phyloP scores from a whole-genome alignment of 306 rosid genomes.

The Rubus parviflorus region DNA sequence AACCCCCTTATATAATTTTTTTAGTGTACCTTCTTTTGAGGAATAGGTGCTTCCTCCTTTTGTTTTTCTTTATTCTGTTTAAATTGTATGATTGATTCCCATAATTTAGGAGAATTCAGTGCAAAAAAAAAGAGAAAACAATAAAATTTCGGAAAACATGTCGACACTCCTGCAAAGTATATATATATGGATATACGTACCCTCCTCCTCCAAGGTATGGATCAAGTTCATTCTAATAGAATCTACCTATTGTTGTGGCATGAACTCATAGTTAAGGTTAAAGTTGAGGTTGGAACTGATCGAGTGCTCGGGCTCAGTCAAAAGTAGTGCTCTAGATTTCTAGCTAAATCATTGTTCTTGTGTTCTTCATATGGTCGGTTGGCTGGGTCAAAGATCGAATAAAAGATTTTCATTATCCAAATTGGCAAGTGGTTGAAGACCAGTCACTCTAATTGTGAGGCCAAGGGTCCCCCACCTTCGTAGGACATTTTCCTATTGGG shows the following conservation, averaged over 20 bases:
- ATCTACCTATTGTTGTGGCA: neutral
- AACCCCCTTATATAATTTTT: no score
- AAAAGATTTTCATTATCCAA: constrained; percentile 10
- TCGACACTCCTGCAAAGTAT: neutral
- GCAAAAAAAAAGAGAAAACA: neutral
- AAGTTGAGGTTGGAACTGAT: neutral
- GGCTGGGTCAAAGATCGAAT: constrained; percentile 11
- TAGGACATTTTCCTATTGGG: neutral
- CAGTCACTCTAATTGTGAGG: neutral
- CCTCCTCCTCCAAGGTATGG: neutral
- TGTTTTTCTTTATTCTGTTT: no score
- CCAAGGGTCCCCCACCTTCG: constrained; percentile 15
- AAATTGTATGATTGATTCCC: no score
- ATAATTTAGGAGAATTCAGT: no score
- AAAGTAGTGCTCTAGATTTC: neutral
- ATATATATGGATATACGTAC: neutral
- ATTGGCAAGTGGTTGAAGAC: constrained; percentile 14
- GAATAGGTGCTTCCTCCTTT: no score
- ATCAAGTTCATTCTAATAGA: no score
- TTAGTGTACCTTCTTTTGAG: no score
- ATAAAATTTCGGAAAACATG: neutral
- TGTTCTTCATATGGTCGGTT: constrained; percentile 23
- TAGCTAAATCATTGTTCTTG: neutral
- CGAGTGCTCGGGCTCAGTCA: neutral
- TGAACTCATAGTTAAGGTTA: neutral